phyloP scores from a whole-genome alignment of 495 filamentous ascomycete genomes.

The Physcia stellaris region DNA sequence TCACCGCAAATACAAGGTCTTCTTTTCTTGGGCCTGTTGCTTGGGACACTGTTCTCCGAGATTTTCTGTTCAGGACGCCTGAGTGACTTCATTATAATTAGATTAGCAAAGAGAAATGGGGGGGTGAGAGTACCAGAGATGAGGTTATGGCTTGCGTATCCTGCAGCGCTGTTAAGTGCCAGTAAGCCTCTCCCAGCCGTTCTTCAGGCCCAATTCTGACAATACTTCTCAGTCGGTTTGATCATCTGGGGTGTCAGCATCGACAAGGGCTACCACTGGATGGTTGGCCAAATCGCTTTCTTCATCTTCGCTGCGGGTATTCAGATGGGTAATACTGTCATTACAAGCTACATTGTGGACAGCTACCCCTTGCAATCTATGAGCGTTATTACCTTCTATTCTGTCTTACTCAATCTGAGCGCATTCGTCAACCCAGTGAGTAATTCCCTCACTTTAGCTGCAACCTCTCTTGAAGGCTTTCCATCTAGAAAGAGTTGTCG shows the following conservation, averaged over 20 bases:
- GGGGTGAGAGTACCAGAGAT: slow-evolving; percentile 39
- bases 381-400: slow-evolving; percentile 46
- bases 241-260: slow-evolving; percentile 46
- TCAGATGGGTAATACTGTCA: slow-evolving; percentile 46
- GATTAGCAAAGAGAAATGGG: slow-evolving; percentile 32
- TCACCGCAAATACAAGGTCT: slow-evolving; percentile 42
- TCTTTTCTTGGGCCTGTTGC: slow-evolving; percentile 40
- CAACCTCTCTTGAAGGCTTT: not conserved
- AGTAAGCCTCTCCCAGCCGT: slow-evolving; percentile 17
- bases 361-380: slow-evolving; percentile 44
- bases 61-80: slow-evolving; percentile 39
- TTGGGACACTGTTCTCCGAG: slow-evolving; percentile 43
- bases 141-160: slow-evolving; percentile 46
- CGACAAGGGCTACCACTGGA: slow-evolving; percentile 43
- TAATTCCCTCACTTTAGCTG: slow-evolving; percentile 1
- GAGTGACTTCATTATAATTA: slow-evolving; percentile 37
- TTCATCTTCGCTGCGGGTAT: slow-evolving; percentile 41
- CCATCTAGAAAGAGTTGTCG: not conserved
- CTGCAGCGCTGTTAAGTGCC: slow-evolving; percentile 34
- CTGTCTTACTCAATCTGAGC: slow-evolving; percentile 43
- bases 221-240: slow-evolving; percentile 19
- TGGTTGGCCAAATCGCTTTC: slow-evolving; percentile 45
- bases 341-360: slow-evolving; percentile 44
- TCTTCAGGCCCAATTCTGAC: not conserved
- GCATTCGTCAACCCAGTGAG: slow-evolving; percentile 33